Percentiles rank a stretch among this genome's conserved stretches.
Evolutionary conservation across 2,329 filamentous ascomycete species (phyloP).

Genomic region (Trichoderma sp.): DNA sequence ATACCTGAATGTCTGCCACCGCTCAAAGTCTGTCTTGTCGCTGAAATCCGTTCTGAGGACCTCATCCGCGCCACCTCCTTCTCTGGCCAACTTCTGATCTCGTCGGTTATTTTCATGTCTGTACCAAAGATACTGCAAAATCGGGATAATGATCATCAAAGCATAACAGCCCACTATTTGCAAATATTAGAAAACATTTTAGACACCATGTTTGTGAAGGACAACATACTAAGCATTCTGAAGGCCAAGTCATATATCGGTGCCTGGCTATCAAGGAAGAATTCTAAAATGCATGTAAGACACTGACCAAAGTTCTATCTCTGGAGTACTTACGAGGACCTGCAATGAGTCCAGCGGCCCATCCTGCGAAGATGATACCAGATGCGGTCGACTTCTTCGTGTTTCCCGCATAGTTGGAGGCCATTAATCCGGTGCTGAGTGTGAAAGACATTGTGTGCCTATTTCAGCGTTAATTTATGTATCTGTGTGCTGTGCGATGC

Average conservation of each 20-base stretch:
- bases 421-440: background rate
- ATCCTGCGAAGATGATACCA: background rate
- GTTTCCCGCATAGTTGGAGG: background rate
- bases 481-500: background rate
- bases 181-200: background rate
- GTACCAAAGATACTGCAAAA: background rate
- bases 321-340: background rate
- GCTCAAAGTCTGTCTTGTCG: background rate
- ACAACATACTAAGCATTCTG: background rate
- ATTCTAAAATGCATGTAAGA: background rate
- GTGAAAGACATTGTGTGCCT: background rate
- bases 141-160: background rate
- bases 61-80: background rate
- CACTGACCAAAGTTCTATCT: background rate
- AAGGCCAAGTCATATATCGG: background rate
- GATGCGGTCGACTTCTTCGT: background rate
- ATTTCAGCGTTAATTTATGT: background rate
- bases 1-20: slow-evolving; percentile 1
- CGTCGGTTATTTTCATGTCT: background rate
- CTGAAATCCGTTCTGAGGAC: background rate
- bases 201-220: background rate
- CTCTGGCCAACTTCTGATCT: background rate
- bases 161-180: background rate
- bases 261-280: background rate
- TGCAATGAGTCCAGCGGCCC: background rate